Evolutionary conservation across 2,329 filamentous ascomycete species (phyloP), one percentile per base, ranked within the genome.

Genomic region (Grosmannia serpens): DNA sequence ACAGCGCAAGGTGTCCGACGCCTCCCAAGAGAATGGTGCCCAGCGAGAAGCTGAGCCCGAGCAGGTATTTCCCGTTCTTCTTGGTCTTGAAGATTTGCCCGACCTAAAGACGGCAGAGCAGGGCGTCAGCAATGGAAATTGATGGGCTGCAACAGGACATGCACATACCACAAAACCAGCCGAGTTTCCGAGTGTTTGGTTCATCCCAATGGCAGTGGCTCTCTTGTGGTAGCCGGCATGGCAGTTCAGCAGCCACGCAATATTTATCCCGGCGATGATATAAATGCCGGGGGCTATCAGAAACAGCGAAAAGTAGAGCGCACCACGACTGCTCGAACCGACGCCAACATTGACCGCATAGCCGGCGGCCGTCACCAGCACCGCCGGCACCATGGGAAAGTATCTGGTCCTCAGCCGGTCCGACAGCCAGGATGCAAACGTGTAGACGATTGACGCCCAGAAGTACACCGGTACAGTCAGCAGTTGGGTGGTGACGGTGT

Each of bases 361-460:
- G 55, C 62, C 62, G 53, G 57, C 29, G 8, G 57, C 35, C 22
- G 53, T 56, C 20, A 47, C 27, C 8, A 60, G 24, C 4, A 29
- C 44, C 15, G 52, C 47, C 22, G 11, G 47, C n/a, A 58, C 41
- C 15, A 61, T 38, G 33, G 6, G 50, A 1, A 31, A 22, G 20
- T 35, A 41, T n/a, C 61, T 57, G 15, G 22, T 22, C 22, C 49
- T 76, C 83, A 50, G 83, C 24, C 62, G 61, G 58, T 70, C 69
- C 2, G 67, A 69, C 31, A 65, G 58, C 15, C 61, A 64, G 13
- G 67, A 66, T 20, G 66, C 61, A 64, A 63, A 57, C 2, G 63
- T 59, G 55, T 69, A 67, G 1, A 63, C 64, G 1, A 65, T 60
- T 0, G 69, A 44, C 10, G 64, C 64, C 53, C 65, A 62, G 31